phyloP scores from a whole-genome alignment of 1,139 yeast species.

The Taphrina betulina region DNA sequence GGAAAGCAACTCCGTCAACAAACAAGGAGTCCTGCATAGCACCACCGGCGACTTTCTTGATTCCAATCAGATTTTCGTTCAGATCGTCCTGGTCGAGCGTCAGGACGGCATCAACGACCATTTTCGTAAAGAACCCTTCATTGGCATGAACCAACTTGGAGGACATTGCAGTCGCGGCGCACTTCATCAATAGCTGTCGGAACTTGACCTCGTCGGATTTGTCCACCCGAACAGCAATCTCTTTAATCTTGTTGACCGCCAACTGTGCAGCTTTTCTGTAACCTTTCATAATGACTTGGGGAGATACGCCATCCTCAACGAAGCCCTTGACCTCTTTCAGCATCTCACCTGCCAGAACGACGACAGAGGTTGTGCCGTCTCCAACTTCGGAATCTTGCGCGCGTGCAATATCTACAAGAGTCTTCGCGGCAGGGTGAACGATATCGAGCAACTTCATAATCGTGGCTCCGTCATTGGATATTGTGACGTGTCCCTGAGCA shows the following conservation, averaged over 20 bases:
- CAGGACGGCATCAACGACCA: constrained; percentile 95
- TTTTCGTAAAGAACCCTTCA: constrained; percentile 82
- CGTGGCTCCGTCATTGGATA: constrained; percentile 95
- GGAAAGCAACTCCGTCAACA: constrained; percentile 92
- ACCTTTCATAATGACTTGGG: constrained; percentile 85
- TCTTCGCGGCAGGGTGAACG: constrained; percentile 97
- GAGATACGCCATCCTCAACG: constrained; percentile 92
- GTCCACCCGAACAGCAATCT: constrained; percentile 70
- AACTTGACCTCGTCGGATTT: constrained; percentile 50
- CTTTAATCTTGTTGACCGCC: constrained; percentile 71
- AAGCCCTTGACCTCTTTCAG: constrained; percentile 85
- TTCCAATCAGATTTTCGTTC: constrained; percentile 87
- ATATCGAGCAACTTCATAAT: constrained; percentile 87
- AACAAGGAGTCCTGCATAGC: constrained; percentile 78
- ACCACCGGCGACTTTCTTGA: constrained; percentile 95
- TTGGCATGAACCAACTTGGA: constrained; percentile 87
- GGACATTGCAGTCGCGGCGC: constrained; percentile 97
- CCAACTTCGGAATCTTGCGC: constrained; percentile 99
- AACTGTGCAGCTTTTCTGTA: constrained; percentile 76
- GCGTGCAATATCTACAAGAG: constrained; percentile 89
- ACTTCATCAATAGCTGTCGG: constrained; percentile 77
- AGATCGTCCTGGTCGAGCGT: constrained; percentile 79
- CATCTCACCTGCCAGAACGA: constrained; percentile 90
- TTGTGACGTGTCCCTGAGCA: constrained; percentile 71
- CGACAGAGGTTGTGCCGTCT: constrained; percentile 97